These are phyloP conservation scores for Allomyces arbusculus DNA, from an alignment of 192 early-diverging fungal genomes.

Conservation along the genomic window DNA sequence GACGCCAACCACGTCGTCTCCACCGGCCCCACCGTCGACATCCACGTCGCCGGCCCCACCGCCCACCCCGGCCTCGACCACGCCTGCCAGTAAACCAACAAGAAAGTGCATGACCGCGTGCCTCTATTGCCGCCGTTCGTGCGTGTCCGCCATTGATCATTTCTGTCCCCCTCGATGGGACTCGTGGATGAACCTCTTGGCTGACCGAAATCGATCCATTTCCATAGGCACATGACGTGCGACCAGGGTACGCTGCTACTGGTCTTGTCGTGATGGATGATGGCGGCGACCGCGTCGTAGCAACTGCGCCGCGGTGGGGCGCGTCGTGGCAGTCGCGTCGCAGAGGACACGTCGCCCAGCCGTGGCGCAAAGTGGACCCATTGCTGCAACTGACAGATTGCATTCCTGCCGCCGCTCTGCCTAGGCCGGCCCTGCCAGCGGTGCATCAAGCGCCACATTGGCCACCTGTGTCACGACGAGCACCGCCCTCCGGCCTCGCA, in stretches of 20 bases:
- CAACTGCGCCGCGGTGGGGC: no score
- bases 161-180: no score
- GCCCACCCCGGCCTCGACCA: no score
- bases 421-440: constrained; percentile 75
- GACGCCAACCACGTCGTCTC: no score
- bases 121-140: constrained; percentile 64
- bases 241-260: constrained; percentile 34
- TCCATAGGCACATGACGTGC: constrained; percentile 78
- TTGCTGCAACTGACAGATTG: background rate
- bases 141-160: no score
- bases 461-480: constrained; percentile 82
- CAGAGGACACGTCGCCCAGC: background rate
- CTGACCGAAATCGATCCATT: no score
- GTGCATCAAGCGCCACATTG: constrained; percentile 85
- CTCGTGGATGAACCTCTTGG: no score
- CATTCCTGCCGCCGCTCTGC: background rate
- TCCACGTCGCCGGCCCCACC: no score
- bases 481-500: background rate
- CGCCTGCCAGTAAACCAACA: background rate
- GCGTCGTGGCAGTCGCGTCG: no score
- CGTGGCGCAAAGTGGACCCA: background rate
- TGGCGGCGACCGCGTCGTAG: background rate
- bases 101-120: constrained; percentile 34
- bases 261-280: no score
- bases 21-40: no score